Percentiles rank a stretch among this genome's conserved stretches.
phyloP scores from a whole-genome alignment of 495 filamentous ascomycete species.

The Lasiosphaeris hirsuta region DNA sequence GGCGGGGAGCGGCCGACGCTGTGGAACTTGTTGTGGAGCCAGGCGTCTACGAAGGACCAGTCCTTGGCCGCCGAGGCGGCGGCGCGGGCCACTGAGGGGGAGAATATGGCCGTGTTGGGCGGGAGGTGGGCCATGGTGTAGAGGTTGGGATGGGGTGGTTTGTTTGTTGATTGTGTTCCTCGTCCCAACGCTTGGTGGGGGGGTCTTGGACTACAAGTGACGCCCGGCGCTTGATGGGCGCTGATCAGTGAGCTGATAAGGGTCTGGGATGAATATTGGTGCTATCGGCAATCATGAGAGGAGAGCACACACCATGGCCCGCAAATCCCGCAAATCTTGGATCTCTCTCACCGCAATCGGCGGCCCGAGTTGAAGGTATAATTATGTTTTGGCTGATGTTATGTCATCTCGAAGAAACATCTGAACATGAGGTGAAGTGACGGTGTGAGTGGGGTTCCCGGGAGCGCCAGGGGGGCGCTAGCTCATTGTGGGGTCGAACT shows the following conservation, averaged over 20 bases:
- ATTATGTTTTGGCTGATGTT: too few species aligned
- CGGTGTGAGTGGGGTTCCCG: neutral
- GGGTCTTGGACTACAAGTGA: too few species aligned
- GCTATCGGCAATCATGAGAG: too few species aligned
- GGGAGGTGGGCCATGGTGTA: slow-evolving; percentile 51
- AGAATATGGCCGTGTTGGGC: slow-evolving; percentile 60
- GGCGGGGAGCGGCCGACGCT: slow-evolving; percentile 37
- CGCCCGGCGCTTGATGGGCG: too few species aligned
- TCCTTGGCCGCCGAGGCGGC: slow-evolving; percentile 68
- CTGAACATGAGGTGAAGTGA: neutral
- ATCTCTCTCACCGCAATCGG: too few species aligned
- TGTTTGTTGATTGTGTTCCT: neutral
- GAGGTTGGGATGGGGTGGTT: neutral
- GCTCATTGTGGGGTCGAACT: neutral
- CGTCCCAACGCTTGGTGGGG: too few species aligned
- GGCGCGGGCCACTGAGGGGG: slow-evolving; percentile 63
- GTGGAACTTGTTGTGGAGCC: slow-evolving; percentile 66
- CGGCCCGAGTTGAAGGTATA: too few species aligned
- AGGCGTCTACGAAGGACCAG: slow-evolving; percentile 82
- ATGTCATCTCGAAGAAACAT: too few species aligned
- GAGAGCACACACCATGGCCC: too few species aligned
- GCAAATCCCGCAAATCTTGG: too few species aligned
- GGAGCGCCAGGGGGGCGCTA: neutral
- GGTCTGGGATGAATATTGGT: too few species aligned
- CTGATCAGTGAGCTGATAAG: too few species aligned